A percentile compares a stretch with the other conserved stretches of the same genome.
Conservation (phyloP, 164 flowering plant species). For the Buxus sempervirens region DNA sequence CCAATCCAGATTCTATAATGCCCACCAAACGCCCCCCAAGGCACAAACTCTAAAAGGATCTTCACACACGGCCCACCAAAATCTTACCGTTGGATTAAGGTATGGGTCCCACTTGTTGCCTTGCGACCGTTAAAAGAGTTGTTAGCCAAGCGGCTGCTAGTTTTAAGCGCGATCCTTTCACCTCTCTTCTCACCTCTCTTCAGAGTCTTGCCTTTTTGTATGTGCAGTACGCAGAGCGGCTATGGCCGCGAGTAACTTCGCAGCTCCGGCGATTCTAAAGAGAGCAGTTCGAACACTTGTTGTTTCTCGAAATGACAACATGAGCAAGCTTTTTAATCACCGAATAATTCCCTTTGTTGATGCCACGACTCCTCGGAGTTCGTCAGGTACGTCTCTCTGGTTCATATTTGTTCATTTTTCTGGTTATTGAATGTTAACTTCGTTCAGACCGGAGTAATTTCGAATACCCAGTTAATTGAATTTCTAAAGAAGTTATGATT, state of each 20-base stretch:
- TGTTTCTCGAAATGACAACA: slow-evolving; percentile 15
- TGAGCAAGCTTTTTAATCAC: slow-evolving; percentile 9
- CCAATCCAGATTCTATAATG: no score
- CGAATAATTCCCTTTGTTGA: slow-evolving; percentile 15
- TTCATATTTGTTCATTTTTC: neutral
- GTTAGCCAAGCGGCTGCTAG: no score
- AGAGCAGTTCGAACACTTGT: slow-evolving; percentile 24
- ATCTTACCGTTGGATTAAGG: no score
- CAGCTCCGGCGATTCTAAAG: slow-evolving; percentile 20
- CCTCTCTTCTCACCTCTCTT: no score
- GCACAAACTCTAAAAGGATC: no score
- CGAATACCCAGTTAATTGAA: slow-evolving; percentile 11
- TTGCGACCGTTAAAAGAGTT: no score
- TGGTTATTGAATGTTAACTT: neutral
- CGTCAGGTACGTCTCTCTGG: slow-evolving; percentile 30
- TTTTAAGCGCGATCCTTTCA: no score
- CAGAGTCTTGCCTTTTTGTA: neutral
- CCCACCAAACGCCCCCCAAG: no score
- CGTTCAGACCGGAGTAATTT: neutral
- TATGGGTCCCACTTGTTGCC: no score
- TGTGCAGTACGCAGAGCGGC: neutral
- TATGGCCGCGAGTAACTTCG: slow-evolving; percentile 37
- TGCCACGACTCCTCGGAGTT: slow-evolving; percentile 17
- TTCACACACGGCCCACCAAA: no score
- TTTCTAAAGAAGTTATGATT: neutral